A percentile compares a stretch with the other conserved stretches of the same genome.
phyloP scores from a whole-genome alignment of 352 stramenopile genomes.

The Pythium apleroticum region DNA sequence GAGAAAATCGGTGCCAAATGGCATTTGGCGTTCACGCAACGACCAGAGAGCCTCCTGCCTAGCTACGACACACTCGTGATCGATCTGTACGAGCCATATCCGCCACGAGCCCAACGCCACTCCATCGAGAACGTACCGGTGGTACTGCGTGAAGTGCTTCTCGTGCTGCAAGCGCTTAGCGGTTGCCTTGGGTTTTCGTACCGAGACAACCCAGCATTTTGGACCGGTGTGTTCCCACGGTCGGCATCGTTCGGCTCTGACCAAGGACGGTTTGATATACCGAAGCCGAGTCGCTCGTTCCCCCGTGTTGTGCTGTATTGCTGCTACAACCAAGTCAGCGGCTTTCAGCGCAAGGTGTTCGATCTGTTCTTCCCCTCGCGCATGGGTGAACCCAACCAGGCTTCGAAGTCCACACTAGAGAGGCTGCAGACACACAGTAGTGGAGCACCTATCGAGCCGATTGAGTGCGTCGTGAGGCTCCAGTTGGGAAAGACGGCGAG shows the following conservation, averaged over 20 bases:
- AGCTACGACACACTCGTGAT: conserved; percentile 1
- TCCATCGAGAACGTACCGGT: not conserved
- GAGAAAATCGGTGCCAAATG: not conserved
- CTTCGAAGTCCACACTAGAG: not conserved
- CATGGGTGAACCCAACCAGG: not conserved
- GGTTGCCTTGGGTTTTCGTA: not conserved
- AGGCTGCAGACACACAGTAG: not conserved
- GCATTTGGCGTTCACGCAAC: not conserved
- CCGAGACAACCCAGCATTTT: not conserved
- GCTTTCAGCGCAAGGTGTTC: not conserved
- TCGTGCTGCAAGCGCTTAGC: not conserved
- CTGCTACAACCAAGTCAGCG: not conserved
- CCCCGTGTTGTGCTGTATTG: not conserved
- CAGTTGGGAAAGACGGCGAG: not conserved
- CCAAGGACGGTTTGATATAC: not conserved
- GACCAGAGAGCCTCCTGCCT: not conserved
- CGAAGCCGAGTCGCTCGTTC: not conserved
- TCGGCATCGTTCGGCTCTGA: no score
- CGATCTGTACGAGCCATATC: not conserved
- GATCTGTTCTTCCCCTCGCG: not conserved
- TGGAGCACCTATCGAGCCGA: not conserved
- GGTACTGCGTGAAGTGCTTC: not conserved
- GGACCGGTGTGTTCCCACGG: not conserved
- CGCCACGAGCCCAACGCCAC: not conserved
- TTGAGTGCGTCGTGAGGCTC: not conserved